Percentiles rank a stretch among this genome's conserved stretches.
Evolutionary conservation across 192 early-diverging fungal species (phyloP).

Genomic region (Nowakowskiella sp.): DNA sequence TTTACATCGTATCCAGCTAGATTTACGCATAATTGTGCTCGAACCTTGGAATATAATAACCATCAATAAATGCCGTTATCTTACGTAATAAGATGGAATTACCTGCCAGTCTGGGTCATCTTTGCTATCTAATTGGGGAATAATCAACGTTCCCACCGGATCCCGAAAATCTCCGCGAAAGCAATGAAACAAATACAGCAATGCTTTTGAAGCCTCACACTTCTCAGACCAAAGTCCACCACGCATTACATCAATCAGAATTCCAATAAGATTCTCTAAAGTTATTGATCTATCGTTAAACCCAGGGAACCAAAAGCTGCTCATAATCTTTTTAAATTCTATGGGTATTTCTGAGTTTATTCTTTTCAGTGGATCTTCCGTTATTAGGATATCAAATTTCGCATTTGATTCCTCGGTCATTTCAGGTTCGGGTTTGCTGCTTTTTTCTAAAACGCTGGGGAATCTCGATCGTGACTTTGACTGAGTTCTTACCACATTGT

Average conservation of each 20-base stretch:
- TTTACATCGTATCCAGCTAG: slow-evolving; percentile 18
- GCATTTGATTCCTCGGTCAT: no score
- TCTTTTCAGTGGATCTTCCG: no score
- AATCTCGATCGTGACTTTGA: no score
- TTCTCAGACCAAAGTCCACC: slow-evolving; percentile 28
- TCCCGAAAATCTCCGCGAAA: slow-evolving; percentile 34
- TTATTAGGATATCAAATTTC: no score
- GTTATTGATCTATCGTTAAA: neutral
- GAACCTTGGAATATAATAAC: no score
- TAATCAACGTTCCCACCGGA: slow-evolving; percentile 21
- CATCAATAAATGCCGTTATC: no score
- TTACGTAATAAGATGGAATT: no score
- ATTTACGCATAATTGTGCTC: slow-evolving; percentile 26
- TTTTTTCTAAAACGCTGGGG: no score
- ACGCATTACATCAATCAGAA: slow-evolving; percentile 12
- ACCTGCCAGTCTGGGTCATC: slow-evolving; percentile 29
- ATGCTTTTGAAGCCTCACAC: slow-evolving; percentile 33
- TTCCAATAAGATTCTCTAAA: neutral
- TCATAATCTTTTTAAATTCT: slow-evolving; percentile 10
- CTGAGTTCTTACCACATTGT: no score
- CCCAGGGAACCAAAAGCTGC: slow-evolving; percentile 15
- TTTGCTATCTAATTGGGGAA: slow-evolving; percentile 28
- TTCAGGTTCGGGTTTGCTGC: no score
- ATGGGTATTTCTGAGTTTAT: slow-evolving; percentile 1
- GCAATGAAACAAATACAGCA: slow-evolving; percentile 29